Evolutionary conservation across 805 yeast species (phyloP).

Genomic region (Starmerella roubikii): DNA sequence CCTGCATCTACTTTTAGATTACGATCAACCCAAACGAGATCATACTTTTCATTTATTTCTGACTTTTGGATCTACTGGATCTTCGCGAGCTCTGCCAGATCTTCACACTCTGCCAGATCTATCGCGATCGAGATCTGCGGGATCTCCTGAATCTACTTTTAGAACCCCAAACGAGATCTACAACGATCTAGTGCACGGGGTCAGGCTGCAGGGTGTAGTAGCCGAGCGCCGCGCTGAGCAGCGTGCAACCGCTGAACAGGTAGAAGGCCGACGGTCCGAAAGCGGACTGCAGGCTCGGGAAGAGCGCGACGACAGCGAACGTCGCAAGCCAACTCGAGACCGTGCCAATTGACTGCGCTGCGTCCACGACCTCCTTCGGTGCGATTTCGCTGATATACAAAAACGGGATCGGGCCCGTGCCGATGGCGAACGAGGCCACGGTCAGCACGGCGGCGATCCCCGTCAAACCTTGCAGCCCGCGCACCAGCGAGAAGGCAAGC

Average conservation of each 20-base stretch:
- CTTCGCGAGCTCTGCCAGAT: too few species aligned
- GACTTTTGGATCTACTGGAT: too few species aligned
- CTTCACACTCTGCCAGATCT: too few species aligned
- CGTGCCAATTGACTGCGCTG: constrained; percentile 89
- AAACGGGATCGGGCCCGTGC: constrained; percentile 93
- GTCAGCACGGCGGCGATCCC: constrained; percentile 55
- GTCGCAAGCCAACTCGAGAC: constrained; percentile 86
- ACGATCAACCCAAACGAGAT: too few species aligned
- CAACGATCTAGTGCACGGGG: too few species aligned
- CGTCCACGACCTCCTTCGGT: constrained; percentile 60
- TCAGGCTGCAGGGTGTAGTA: constrained; percentile 3
- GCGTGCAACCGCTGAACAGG: constrained; percentile 40
- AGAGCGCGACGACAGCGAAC: constrained; percentile 55
- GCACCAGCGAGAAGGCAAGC: constrained; percentile 53
- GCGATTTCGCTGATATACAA: constrained; percentile 79
- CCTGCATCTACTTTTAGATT: too few species aligned
- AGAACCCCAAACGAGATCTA: too few species aligned
- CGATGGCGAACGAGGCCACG: constrained; percentile 77
- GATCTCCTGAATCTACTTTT: too few species aligned
- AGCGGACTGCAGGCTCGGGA: constrained; percentile 54
- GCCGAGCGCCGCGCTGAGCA: constrained; percentile 31
- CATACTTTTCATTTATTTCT: too few species aligned
- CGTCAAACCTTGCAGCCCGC: constrained; percentile 35
- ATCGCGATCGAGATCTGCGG: too few species aligned
- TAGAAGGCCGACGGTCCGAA: constrained; percentile 72